Percentiles rank a stretch among this genome's conserved stretches.
These are phyloP conservation scores for Metschnikowia orientalis DNA, from an alignment of 805 yeast genomes.

Conservation along the genomic window DNA sequence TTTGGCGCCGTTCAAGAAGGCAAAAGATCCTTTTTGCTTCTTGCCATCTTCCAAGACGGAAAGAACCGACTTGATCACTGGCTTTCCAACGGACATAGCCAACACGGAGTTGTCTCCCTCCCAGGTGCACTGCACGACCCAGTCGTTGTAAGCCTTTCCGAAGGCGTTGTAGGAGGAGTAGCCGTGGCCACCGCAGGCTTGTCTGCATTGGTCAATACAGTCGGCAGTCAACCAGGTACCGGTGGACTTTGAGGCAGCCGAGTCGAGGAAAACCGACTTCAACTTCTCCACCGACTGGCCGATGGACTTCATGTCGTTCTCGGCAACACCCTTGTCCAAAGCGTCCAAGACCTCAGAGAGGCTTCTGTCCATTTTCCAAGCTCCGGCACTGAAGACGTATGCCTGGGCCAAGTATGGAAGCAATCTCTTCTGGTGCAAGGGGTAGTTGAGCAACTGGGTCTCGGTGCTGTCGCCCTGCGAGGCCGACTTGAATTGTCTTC, in stretches of 20 bases:
- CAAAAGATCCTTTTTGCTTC: slow-evolving; percentile 16
- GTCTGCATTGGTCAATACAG: slow-evolving; percentile 20
- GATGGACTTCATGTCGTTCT: slow-evolving; percentile 15
- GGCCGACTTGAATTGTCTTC: slow-evolving; percentile 19
- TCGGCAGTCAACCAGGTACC: slow-evolving; percentile 22
- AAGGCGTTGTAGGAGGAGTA: slow-evolving; percentile 20
- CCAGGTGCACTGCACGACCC: slow-evolving; percentile 24
- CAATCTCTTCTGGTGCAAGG: slow-evolving; percentile 20
- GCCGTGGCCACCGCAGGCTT: slow-evolving; percentile 22
- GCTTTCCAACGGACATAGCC: slow-evolving; percentile 22
- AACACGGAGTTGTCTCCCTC: slow-evolving; percentile 22
- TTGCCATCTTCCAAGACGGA: slow-evolving; percentile 15
- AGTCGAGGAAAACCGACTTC: slow-evolving; percentile 19
- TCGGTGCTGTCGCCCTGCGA: slow-evolving; percentile 22
- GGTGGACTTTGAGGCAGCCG: slow-evolving; percentile 19
- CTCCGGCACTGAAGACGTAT: slow-evolving; percentile 17
- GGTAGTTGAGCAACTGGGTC: slow-evolving; percentile 22
- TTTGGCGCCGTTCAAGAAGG: slow-evolving; percentile 18
- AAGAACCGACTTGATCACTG: slow-evolving; percentile 15
- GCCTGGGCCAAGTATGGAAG: slow-evolving; percentile 21
- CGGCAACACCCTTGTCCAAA: slow-evolving; percentile 16
- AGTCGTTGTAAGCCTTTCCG: slow-evolving; percentile 20
- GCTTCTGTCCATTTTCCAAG: slow-evolving; percentile 16
- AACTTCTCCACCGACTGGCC: slow-evolving; percentile 12
- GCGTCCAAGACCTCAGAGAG: slow-evolving; percentile 12